Evolutionary conservation across 192 early-diverging fungal genomes (phyloP).

Genomic region (Entomortierella beljakovae): DNA sequence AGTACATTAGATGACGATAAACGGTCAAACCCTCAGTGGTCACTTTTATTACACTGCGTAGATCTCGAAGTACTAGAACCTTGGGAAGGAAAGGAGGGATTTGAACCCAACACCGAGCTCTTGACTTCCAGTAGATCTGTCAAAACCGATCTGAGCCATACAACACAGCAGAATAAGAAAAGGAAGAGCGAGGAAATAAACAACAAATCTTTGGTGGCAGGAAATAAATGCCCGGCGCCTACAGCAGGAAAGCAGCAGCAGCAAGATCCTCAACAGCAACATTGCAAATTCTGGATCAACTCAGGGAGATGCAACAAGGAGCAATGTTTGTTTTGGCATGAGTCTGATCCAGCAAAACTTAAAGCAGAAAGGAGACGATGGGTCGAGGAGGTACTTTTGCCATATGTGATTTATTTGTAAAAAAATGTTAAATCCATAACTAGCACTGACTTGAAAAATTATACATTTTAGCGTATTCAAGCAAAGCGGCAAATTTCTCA

Average conservation of each 20-base stretch:
- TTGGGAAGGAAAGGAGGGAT: slow-evolving; percentile 35
- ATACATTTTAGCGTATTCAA: slow-evolving; percentile 53
- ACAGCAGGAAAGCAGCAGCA: background rate
- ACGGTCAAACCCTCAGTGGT: background rate
- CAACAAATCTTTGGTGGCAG: background rate
- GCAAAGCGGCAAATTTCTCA: slow-evolving; percentile 51
- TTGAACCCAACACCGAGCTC: slow-evolving; percentile 37
- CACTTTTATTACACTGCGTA: slow-evolving; percentile 35
- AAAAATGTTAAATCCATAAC: background rate
- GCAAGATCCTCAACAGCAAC: slow-evolving; percentile 32
- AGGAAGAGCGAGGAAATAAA: slow-evolving; percentile 12
- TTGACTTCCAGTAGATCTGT: background rate
- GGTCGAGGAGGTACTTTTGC: slow-evolving; percentile 36
- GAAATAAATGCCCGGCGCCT: background rate
- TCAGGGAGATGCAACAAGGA: slow-evolving; percentile 49
- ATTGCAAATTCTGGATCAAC: slow-evolving; percentile 54
- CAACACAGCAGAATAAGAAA: background rate
- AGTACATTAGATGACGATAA: background rate
- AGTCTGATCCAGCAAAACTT: slow-evolving; percentile 32
- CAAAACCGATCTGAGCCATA: background rate
- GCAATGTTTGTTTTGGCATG: slow-evolving; percentile 41
- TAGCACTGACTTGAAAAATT: background rate
- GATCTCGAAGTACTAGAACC: slow-evolving; percentile 35
- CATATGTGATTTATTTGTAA: background rate
- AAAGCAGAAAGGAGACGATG: slow-evolving; percentile 35